Base-by-base conservation (phyloP, 139 green algal genomes). In the Volvox reticuliferus region DNA sequence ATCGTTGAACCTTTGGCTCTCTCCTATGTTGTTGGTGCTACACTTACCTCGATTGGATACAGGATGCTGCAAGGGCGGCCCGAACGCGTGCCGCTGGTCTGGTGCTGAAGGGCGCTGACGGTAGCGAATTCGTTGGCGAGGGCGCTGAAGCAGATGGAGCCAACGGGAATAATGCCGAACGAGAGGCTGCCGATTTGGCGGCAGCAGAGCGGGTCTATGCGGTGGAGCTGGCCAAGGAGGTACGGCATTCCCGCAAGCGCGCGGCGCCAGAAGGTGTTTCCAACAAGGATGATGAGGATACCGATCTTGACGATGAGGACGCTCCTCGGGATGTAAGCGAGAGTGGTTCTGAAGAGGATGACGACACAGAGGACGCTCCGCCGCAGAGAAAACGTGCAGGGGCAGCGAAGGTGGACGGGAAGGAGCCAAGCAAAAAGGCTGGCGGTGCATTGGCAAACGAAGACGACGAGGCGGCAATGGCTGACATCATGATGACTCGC, bases 401-500 rank as follows among this genome's bases (percentile, higher is more conserved):
- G 24, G 65, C 69, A 73, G 44, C n/a, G 50, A 63, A 12, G 65
- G 80, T 12, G 65, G 87, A 79, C 63, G 90, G 82, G 33, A 85
- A 91, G 82, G 87, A 65, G 21, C 21, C 73, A 5, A 55, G 44
- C 44, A 9, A 5, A 55, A 55, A 9, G 44, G 44, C 44, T 55
- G 5, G 5, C 44, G 44, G 9, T 50, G 68, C 65, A 32, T 68
- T 89, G 28, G 87, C 92, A n/a, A 92, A 93, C 20, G 94, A 92
- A 12, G 94, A 94, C 28, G 95, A 98, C 30, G 94, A 96, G 81
- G 91, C 93, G 55, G 92, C 87, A 3, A 96, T 99, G 94, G 96
- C 96, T 65, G 95, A 97, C 76, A 96, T 98, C 0, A 98, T 99
- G 96, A 98, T 99, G 96, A 97, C 95, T 17, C 94, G 97, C 82